Percentiles rank a stretch among this genome's conserved stretches.
Conservation (phyloP, 2,329 filamentous ascomycete species). For the Penicillium concentricum region DNA sequence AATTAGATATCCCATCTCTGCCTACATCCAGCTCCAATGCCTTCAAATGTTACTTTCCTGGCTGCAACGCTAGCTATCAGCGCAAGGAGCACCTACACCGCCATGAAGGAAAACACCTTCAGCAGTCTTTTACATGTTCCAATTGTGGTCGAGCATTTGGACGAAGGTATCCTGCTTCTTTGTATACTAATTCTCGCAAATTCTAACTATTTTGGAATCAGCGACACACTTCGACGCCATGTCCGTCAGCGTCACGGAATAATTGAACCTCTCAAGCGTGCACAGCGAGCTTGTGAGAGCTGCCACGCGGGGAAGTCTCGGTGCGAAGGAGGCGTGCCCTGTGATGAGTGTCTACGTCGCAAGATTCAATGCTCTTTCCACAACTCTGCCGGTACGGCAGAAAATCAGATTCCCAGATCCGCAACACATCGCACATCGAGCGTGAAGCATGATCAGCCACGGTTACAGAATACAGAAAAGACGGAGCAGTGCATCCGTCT, state of each 20-base stretch:
- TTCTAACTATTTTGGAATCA: constrained; percentile 5
- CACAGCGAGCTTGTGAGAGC: constrained; percentile 17
- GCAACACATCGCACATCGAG: background rate
- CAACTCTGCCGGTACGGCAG: background rate
- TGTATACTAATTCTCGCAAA: background rate
- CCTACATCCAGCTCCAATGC: no score
- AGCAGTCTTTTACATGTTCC: constrained; percentile 14
- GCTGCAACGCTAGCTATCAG: constrained; percentile 23
- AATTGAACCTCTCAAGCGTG: constrained; percentile 8
- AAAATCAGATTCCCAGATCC: background rate
- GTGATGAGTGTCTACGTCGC: constrained; percentile 18
- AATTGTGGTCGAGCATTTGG: constrained; percentile 16
- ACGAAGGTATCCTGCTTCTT: constrained; percentile 15
- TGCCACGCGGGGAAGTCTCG: constrained; percentile 20
- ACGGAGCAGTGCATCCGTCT: constrained; percentile 17
- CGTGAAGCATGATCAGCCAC: background rate
- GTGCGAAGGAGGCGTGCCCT: constrained; percentile 21
- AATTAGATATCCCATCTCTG: background rate
- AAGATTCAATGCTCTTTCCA: constrained; percentile 16
- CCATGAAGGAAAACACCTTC: constrained; percentile 21
- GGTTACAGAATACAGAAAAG: background rate
- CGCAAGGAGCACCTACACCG: constrained; percentile 28
- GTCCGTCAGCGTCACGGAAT: constrained; percentile 16
- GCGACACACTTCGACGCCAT: constrained; percentile 32
- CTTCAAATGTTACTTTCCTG: constrained; percentile 3